Base-by-base conservation (phyloP, 2,329 filamentous ascomycete genomes). In the Epichloe typhina region DNA sequence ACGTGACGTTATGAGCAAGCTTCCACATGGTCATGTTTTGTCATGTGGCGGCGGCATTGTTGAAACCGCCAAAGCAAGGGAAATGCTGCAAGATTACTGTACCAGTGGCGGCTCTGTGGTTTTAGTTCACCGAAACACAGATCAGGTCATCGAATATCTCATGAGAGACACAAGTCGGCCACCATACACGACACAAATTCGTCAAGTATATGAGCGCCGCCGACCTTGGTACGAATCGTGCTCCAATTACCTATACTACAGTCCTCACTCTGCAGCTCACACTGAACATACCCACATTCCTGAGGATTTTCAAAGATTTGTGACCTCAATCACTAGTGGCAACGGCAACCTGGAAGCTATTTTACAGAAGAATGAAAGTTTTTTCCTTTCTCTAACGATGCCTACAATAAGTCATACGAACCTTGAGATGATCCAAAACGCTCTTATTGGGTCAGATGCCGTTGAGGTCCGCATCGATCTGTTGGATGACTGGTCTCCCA, bases 1-100 rank as follows among this genome's bases (percentile, higher is more conserved):
- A 6, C 77, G 80, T 56, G 79, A 82, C 41, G 78, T 87, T 31
- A 80, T 95, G 64, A 78, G 80, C 50, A 87, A 90, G 51, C 84
- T 86, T 58, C 73, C 86, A 2, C 78, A 75, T 2, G 85, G 85
- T 4, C 75, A 95, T 61, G 79, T 98, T 54, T 89, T 98, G 63
- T 93, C 93, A 1, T 97, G 91, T 57, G 93, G 93, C 49, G 93
- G 93, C 42, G 93, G 93, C 33, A 79, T 98, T 33, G 90, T 98
- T 11, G 93, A 98, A 65, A 86, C 80, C 0, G 79, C 84, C 1
- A 84, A 85, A 60, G 88, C 89, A 19, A 82, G 90, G 15, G 77
- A 88, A 55, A 67, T 94, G 31, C 79, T 98, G 37, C 72, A 76
- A 26, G 75, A 83, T 36, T 91, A 90, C 64, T 79, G 85, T 60